Conservation (phyloP, 768 basidiomycete species). For the Ramaria sp. region DNA sequence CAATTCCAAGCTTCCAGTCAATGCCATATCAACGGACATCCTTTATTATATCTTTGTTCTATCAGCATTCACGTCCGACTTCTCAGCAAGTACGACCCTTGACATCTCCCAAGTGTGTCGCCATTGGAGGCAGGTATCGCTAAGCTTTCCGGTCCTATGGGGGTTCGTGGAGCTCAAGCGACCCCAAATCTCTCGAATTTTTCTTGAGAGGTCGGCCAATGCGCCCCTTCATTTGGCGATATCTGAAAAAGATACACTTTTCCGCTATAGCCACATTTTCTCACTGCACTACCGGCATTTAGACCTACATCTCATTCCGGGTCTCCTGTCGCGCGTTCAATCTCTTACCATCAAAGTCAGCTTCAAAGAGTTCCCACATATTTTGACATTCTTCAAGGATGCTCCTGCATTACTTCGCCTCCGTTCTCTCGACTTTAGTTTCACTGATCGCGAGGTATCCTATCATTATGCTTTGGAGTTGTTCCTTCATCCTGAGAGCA, state of each 20-base stretch:
- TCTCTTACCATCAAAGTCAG: neutral
- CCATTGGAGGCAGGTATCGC: neutral
- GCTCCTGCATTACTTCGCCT: too few relatives aligned
- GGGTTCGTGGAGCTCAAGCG: neutral
- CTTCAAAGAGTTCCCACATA: too few relatives aligned
- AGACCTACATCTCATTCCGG: neutral
- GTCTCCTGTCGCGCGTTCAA: neutral
- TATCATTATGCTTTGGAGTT: too few relatives aligned
- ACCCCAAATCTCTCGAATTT: neutral
- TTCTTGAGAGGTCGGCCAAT: constrained; percentile 1
- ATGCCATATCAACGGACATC: neutral
- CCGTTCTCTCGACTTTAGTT: too few relatives aligned
- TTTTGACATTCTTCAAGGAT: too few relatives aligned
- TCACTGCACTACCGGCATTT: neutral
- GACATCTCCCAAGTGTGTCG: constrained; percentile 1
- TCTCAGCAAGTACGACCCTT: neutral
- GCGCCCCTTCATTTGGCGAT: neutral
- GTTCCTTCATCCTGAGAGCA: too few relatives aligned
- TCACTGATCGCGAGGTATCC: too few relatives aligned
- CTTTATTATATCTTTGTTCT: neutral
- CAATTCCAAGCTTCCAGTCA: constrained; percentile 1
- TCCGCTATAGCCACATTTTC: neutral
- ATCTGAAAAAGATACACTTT: neutral
- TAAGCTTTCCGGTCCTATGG: neutral
- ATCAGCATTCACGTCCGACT: neutral